phyloP scores from a whole-genome alignment of 2,329 filamentous ascomycete species.

The Colletotrichum musae region DNA sequence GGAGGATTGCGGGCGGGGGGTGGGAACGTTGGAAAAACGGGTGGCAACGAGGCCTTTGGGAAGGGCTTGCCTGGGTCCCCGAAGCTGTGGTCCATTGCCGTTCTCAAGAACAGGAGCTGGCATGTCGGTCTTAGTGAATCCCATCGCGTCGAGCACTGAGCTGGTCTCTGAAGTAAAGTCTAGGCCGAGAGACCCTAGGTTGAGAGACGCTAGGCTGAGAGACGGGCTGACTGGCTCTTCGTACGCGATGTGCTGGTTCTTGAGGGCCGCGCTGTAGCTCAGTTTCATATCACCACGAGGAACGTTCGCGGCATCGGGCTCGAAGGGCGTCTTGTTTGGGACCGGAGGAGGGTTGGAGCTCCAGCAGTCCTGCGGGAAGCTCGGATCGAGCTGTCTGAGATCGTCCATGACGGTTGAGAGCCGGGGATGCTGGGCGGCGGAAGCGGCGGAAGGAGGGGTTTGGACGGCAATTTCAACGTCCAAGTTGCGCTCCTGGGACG shows the following conservation, averaged over 20 bases:
- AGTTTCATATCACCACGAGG: neutral
- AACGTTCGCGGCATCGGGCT: neutral
- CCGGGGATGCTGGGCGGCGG: conserved; percentile 4
- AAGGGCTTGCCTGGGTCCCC: conserved; percentile 36
- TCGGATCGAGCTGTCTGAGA: conserved; percentile 16
- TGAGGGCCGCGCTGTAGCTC: conserved; percentile 6
- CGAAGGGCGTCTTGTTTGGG: conserved; percentile 15
- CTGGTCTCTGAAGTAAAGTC: too few relatives aligned
- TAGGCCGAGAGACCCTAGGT: neutral
- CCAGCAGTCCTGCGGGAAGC: conserved; percentile 1
- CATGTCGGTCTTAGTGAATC: conserved; percentile 35
- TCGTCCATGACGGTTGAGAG: conserved; percentile 40
- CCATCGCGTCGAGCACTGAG: conserved; percentile 18
- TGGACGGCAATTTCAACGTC: conserved; percentile 16
- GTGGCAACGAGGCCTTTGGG: conserved; percentile 37
- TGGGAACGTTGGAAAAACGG: conserved; percentile 22
- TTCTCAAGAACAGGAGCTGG: conserved; percentile 8
- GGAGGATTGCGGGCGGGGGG: neutral
- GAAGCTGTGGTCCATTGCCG: conserved; percentile 1
- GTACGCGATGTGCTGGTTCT: neutral
- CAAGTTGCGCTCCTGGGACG: neutral
- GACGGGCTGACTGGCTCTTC: conserved; percentile 10
- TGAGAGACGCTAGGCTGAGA: neutral
- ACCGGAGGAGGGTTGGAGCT: conserved; percentile 2
- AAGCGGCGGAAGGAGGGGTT: conserved; percentile 11